Evolutionary conservation across 164 flowering plant species (phyloP), one percentile per base, ranked within the genome.

Genomic region (Saururus chinensis): DNA sequence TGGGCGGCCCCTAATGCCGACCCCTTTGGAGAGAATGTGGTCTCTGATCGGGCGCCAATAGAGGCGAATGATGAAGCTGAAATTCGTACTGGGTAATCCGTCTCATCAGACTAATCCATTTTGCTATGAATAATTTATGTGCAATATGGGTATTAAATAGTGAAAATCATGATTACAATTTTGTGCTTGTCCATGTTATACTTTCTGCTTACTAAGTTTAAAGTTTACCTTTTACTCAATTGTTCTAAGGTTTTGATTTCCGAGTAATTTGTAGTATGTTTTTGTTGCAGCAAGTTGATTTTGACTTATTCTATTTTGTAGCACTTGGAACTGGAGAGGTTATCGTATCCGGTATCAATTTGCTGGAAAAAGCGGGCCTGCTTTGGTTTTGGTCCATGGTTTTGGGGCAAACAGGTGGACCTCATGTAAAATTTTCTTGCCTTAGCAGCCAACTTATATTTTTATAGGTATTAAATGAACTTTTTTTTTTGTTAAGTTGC

Each of bases 381-480:
- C 96, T 37, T 63, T 92, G 57, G 82, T 92, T 73, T 70, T 89
- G 24, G 73, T 92, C 61, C 98, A 89, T 76, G 98, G 98, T 64
- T 92, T 92, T 74, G 98, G 98, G 69, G 96, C 98, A 73, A 92
- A 89, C 95, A 87, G 98, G 98, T 92, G 72, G 54, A 73, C 70
- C 60, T 63, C 66, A 66, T 64, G 72, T 75, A 66, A 60, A 75
- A 72, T 65, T 80, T 72, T 71, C 72, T 78, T 80, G 75, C 67
- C 65, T 74, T 60, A 48, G 53, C 66, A 69, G 73, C 21, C 72
- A 76, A 64, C 77, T 72, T 63, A 69, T 67, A 14, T 75, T 60
- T n/a, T 65, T 63, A 70, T 77, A 74, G 75, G 79, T 77, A 78
- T 65, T 68, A 64, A 48, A 41, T 41, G 51, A 26, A 51, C 24